These are phyloP conservation scores for Conidiobolus incongruus DNA, from an alignment of 371 early-diverging fungal species.

Conservation along the genomic window DNA sequence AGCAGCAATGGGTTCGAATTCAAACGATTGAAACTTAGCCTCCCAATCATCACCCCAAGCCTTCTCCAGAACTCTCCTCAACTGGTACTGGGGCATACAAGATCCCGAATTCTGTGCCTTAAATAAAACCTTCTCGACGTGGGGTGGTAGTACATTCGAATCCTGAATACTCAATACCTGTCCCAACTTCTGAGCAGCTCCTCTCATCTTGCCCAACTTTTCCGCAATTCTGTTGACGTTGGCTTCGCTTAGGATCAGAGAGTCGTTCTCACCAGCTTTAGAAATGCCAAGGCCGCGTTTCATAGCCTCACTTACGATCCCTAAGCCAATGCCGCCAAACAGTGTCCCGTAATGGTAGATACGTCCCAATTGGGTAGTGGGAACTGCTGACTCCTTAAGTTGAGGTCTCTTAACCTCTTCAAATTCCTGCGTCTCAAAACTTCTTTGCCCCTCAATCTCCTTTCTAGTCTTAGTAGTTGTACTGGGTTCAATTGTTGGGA, in stretches of 20 bases:
- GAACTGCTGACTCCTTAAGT: conserved; percentile 32
- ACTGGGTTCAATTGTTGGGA: no score
- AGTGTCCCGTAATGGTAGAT: conserved; percentile 40
- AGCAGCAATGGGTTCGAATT: conserved; percentile 67
- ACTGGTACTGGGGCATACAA: conserved; percentile 78
- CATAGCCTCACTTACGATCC: conserved; percentile 49
- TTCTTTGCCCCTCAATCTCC: neutral
- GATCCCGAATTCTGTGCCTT: conserved; percentile 87
- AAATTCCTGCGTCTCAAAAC: neutral
- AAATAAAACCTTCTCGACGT: conserved; percentile 57
- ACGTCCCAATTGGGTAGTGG: conserved; percentile 31
- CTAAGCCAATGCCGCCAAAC: conserved; percentile 18
- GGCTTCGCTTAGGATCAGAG: conserved; percentile 17
- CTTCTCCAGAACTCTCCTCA: conserved; percentile 43
- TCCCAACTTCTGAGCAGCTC: conserved; percentile 91
- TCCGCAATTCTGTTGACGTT: conserved; percentile 74
- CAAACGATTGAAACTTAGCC: conserved; percentile 35
- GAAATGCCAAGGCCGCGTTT: conserved; percentile 30
- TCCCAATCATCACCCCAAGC: conserved; percentile 67
- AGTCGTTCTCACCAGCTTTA: conserved; percentile 8
- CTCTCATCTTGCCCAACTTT: conserved; percentile 82
- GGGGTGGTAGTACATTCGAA: conserved; percentile 40
- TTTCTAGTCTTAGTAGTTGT: no score
- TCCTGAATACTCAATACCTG: conserved; percentile 95
- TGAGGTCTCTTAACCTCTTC: neutral